These are phyloP conservation scores for Trichophyton mentagrophytes DNA, from an alignment of 2,329 filamentous ascomycete species.

Conservation along the genomic window DNA sequence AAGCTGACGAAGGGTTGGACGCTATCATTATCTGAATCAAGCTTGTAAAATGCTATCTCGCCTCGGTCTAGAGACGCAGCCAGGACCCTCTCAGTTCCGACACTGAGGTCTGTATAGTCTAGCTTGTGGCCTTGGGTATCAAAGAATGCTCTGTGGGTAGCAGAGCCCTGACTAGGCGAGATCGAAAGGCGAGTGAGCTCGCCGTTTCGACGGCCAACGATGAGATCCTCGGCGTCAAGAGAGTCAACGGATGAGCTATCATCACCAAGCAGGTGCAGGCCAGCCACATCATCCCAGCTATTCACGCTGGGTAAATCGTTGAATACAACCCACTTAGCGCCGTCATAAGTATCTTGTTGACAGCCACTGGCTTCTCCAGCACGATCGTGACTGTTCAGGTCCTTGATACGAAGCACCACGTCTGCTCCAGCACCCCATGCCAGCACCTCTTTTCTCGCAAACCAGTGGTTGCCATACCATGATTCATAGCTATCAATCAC, in stretches of 20 bases:
- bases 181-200: constrained; percentile 34
- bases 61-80: constrained; percentile 41
- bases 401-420: constrained; percentile 39
- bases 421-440: constrained; percentile 50
- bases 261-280: constrained; percentile 40
- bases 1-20: constrained; percentile 27
- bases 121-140: constrained; percentile 34
- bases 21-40: constrained; percentile 22
- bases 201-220: constrained; percentile 46
- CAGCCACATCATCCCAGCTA: constrained; percentile 48
- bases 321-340: constrained; percentile 40
- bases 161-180: constrained; percentile 19
- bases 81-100: constrained; percentile 32
- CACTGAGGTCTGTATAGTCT: constrained; percentile 37
- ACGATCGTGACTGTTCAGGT: constrained; percentile 25
- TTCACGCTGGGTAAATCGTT: constrained; percentile 39
- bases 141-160: constrained; percentile 29
- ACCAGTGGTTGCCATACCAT: constrained; percentile 35
- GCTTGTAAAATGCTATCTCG: constrained; percentile 36
- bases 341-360: constrained; percentile 14
- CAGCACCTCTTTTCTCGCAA: constrained; percentile 42
- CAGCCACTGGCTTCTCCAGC: constrained; percentile 8
- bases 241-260: constrained; percentile 25
- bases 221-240: constrained; percentile 33
- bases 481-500: constrained; percentile 46